Conservation (phyloP, 2,329 filamentous ascomycete species). For the Xylaria arbuscula region DNA sequence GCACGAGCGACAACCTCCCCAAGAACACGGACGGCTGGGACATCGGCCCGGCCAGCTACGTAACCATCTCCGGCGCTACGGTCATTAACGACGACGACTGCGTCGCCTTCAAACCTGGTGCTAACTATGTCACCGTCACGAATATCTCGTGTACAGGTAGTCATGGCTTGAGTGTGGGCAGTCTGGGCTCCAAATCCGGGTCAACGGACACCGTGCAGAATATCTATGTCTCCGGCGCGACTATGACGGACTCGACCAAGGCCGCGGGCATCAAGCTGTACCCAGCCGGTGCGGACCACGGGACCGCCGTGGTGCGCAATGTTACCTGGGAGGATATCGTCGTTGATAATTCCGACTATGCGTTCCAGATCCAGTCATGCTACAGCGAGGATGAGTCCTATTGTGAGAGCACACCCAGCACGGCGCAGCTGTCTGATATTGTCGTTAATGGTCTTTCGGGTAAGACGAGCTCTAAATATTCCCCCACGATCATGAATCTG, state of each 20-base stretch:
- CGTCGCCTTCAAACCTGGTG: constrained; percentile 33
- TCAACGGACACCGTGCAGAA: constrained; percentile 30
- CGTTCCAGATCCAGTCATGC: constrained; percentile 37
- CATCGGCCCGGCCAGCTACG: constrained; percentile 31
- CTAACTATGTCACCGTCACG: constrained; percentile 32
- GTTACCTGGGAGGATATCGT: constrained; percentile 35
- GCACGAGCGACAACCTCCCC: constrained; percentile 31
- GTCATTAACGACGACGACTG: constrained; percentile 35
- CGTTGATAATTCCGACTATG: constrained; percentile 34
- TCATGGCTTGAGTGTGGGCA: constrained; percentile 35
- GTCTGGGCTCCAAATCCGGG: constrained; percentile 21
- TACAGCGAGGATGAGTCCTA: constrained; percentile 29
- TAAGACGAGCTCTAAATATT: constrained; percentile 22
- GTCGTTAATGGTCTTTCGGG: constrained; percentile 29
- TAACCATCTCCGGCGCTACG: constrained; percentile 24
- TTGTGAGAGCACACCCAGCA: constrained; percentile 29
- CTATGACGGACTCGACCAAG: constrained; percentile 33
- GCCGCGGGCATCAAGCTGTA: constrained; percentile 35
- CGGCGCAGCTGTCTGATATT: constrained; percentile 29
- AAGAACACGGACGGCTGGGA: constrained; percentile 39
- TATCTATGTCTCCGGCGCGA: constrained; percentile 28
- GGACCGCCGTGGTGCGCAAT: constrained; percentile 30
- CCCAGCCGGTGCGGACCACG: constrained; percentile 27
- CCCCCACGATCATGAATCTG: constrained; percentile 30
- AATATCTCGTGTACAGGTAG: constrained; percentile 32